Percentiles rank a stretch among this genome's conserved stretches.
Evolutionary conservation across 2,329 filamentous ascomycete species (phyloP).

Genomic region (Neoascochyta sp.): DNA sequence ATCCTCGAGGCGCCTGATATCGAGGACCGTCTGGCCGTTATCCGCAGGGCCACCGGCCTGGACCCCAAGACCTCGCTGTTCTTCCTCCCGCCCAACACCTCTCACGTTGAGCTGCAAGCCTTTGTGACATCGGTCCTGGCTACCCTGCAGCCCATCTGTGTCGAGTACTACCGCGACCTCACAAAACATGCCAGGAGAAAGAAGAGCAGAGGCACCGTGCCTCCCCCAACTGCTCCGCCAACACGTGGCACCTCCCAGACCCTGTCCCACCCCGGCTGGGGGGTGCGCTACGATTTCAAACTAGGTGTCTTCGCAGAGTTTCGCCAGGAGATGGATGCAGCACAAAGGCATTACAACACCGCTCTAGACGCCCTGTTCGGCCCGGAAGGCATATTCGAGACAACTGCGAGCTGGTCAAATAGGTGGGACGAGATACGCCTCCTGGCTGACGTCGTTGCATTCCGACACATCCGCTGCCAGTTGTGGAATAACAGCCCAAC

Average conservation of each 20-base stretch:
- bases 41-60: constrained; percentile 73
- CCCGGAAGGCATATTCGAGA: constrained; percentile 74
- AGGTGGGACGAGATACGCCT: constrained; percentile 92
- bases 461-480: constrained; percentile 77
- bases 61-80: constrained; percentile 79
- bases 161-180: constrained; percentile 91
- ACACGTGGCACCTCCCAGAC: constrained; percentile 81
- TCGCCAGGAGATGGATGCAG: constrained; percentile 84
- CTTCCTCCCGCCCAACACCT: constrained; percentile 72
- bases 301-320: constrained; percentile 88
- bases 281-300: constrained; percentile 92
- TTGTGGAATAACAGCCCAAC: constrained; percentile 78
- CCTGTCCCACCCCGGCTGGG: constrained; percentile 83
- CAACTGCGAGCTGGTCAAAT: constrained; percentile 83
- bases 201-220: constrained; percentile 71
- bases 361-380: constrained; percentile 82
- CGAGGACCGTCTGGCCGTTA: constrained; percentile 73
- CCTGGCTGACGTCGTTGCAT: constrained; percentile 73
- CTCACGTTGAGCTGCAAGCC: constrained; percentile 65
- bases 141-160: constrained; percentile 66
- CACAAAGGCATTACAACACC: constrained; percentile 78
- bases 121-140: constrained; percentile 71
- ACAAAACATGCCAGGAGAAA: constrained; percentile 91
- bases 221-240: constrained; percentile 76
- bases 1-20: constrained; percentile 56